Percentiles rank a stretch among this genome's conserved stretches.
These are phyloP conservation scores for Buxus sempervirens DNA, from an alignment of 164 flowering plant species.

Conservation along the genomic window DNA sequence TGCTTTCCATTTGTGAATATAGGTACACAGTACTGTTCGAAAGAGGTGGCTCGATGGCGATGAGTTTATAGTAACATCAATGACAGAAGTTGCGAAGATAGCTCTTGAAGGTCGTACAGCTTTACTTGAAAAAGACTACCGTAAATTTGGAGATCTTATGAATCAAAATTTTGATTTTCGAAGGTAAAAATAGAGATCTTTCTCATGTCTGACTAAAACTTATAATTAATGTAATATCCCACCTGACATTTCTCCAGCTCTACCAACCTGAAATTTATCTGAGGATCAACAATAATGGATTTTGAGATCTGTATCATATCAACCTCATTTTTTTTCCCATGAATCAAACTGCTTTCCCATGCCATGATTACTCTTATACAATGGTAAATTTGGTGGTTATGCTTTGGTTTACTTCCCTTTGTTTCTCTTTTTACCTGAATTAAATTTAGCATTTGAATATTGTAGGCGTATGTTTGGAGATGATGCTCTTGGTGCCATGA, in stretches of 20 bases:
- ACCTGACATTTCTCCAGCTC: too few species aligned
- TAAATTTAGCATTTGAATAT: neutral
- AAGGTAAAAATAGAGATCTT: conserved; percentile 42
- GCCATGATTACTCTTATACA: too few species aligned
- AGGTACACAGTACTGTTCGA: conserved; percentile 92
- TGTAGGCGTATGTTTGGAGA: conserved; percentile 88
- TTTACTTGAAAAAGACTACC: conserved; percentile 56
- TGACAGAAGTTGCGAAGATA: conserved; percentile 71
- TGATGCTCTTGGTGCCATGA: conserved; percentile 66
- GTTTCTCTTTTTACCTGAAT: neutral
- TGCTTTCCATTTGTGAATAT: conserved; percentile 17
- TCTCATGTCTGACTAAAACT: too few species aligned
- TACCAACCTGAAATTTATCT: too few species aligned
- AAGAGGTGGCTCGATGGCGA: conserved; percentile 95
- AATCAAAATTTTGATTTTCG: conserved; percentile 87
- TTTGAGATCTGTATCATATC: too few species aligned
- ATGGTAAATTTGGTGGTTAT: too few species aligned
- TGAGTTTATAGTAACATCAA: conserved; percentile 65
- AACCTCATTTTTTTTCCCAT: too few species aligned
- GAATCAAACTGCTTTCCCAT: too few species aligned
- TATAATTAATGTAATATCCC: too few species aligned
- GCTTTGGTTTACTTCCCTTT: neutral
- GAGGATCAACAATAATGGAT: too few species aligned
- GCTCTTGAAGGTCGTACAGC: conserved; percentile 63
- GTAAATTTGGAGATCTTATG: conserved; percentile 69